Percentiles rank a stretch among this genome's conserved stretches.
Evolutionary conservation across 2,329 filamentous ascomycete genomes (phyloP).

Genomic region (Fusarium hostae): DNA sequence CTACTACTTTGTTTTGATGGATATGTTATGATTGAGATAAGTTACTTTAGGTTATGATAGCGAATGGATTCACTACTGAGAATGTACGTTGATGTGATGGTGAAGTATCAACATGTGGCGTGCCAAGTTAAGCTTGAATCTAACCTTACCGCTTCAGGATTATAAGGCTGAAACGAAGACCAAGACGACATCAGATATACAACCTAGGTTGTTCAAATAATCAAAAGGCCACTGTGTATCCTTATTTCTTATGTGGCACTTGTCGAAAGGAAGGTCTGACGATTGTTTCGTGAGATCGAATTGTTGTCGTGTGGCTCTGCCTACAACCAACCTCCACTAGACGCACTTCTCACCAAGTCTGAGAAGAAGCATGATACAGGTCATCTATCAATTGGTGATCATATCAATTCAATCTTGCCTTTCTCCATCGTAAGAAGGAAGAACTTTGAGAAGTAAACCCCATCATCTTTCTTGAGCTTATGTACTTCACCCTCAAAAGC

Average conservation of each 20-base stretch:
- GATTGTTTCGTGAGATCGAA: too few relatives aligned
- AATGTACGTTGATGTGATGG: neutral
- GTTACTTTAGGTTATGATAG: neutral
- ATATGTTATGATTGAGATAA: too few relatives aligned
- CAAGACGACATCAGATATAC: fast-evolving
- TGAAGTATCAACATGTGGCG: neutral
- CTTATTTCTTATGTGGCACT: too few relatives aligned
- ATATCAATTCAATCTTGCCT: fast-evolving
- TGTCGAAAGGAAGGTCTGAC: too few relatives aligned
- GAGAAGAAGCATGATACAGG: neutral
- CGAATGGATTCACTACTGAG: neutral
- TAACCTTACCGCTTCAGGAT: neutral
- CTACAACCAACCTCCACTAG: neutral
- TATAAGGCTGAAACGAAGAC: neutral
- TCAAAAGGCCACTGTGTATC: too few relatives aligned
- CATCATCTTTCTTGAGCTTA: neutral
- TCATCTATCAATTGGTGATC: neutral
- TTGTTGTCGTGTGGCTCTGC: neutral
- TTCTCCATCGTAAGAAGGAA: neutral
- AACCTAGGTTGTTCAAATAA: too few relatives aligned
- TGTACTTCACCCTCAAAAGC: neutral
- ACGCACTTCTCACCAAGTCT: neutral
- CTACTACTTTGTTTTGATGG: conserved; percentile 14
- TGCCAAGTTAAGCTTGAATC: neutral
- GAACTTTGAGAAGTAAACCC: neutral